Conservation (phyloP, 2,329 filamentous ascomycete species). For the Rutstroemia sp. region DNA sequence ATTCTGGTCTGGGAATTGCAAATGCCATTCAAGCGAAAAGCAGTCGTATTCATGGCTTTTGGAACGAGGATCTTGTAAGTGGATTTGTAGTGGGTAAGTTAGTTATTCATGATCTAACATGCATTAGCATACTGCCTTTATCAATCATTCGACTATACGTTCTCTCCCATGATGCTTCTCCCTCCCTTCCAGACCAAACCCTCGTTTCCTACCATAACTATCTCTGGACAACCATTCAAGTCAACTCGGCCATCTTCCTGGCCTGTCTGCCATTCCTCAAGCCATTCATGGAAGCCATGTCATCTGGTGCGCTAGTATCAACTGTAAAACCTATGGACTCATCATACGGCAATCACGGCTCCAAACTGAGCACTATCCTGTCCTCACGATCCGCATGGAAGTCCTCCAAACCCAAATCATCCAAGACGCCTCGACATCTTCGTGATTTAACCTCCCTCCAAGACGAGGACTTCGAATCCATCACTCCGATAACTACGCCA, state of each 20-base stretch:
- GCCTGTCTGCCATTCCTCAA: slow-evolving; percentile 19
- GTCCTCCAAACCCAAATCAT: background rate
- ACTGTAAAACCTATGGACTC: slow-evolving; percentile 13
- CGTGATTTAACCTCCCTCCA: slow-evolving; percentile 1
- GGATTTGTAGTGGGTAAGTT: background rate
- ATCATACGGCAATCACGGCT: slow-evolving; percentile 7
- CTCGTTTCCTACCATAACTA: slow-evolving; percentile 12
- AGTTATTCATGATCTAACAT: background rate
- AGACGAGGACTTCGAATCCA: background rate
- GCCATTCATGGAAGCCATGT: slow-evolving; percentile 19
- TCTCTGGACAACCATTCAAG: slow-evolving; percentile 17
- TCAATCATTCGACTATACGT: slow-evolving; percentile 15
- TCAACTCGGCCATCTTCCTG: slow-evolving; percentile 18
- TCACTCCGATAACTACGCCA: background rate
- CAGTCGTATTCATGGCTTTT: slow-evolving; percentile 16
- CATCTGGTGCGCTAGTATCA: slow-evolving; percentile 13
- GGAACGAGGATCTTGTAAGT: slow-evolving; percentile 30
- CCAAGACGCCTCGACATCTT: background rate
- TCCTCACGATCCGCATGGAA: slow-evolving; percentile 10
- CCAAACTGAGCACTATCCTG: slow-evolving; percentile 10
- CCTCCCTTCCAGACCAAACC: slow-evolving; percentile 12
- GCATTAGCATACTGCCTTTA: slow-evolving; percentile 30
- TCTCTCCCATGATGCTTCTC: slow-evolving; percentile 9
- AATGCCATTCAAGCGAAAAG: slow-evolving; percentile 31
- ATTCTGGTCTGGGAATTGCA: slow-evolving; percentile 40